phyloP scores from a whole-genome alignment of 2,329 filamentous ascomycete genomes.

The Ophidiomyces ophidiicola region DNA sequence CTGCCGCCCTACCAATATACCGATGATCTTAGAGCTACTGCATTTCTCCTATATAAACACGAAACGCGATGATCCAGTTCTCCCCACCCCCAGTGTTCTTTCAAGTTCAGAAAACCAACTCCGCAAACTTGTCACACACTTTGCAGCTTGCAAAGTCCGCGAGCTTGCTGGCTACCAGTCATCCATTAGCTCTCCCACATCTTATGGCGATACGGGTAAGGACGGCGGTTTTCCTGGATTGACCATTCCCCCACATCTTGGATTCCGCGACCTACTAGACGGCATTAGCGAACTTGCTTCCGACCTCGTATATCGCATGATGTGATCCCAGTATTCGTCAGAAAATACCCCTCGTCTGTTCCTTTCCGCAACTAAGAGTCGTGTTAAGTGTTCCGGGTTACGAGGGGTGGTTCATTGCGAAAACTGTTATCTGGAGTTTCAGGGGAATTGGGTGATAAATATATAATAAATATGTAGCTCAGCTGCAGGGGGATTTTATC shows the following conservation, averaged over 20 bases:
- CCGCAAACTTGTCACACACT: constrained; percentile 30
- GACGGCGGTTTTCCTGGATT: constrained; percentile 12
- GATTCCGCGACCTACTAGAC: constrained; percentile 28
- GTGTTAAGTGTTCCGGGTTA: too few relatives aligned
- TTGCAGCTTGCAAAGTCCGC: constrained; percentile 31
- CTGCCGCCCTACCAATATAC: constrained; percentile 18
- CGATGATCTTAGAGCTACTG: constrained; percentile 29
- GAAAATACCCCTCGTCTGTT: too few relatives aligned
- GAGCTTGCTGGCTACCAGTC: constrained; percentile 26
- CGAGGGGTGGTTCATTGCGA: too few relatives aligned
- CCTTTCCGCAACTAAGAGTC: too few relatives aligned
- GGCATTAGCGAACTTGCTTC: constrained; percentile 30
- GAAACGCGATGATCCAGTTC: constrained; percentile 29
- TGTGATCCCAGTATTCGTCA: too few relatives aligned
- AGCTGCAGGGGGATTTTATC: too few relatives aligned
- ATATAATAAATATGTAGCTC: not conserved
- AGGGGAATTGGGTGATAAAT: not conserved
- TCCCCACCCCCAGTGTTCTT: constrained; percentile 20
- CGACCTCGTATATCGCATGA: constrained; percentile 33
- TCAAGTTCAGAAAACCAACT: constrained; percentile 30
- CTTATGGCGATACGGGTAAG: constrained; percentile 10
- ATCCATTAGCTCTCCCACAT: constrained; percentile 1
- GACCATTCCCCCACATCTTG: constrained; percentile 17
- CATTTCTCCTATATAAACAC: constrained; percentile 32
- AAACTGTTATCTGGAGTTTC: not conserved